A percentile compares a stretch with the other conserved stretches of the same genome.
Conservation (phyloP, 2,329 filamentous ascomycete species). For the Trichoderma brevicompactum region DNA sequence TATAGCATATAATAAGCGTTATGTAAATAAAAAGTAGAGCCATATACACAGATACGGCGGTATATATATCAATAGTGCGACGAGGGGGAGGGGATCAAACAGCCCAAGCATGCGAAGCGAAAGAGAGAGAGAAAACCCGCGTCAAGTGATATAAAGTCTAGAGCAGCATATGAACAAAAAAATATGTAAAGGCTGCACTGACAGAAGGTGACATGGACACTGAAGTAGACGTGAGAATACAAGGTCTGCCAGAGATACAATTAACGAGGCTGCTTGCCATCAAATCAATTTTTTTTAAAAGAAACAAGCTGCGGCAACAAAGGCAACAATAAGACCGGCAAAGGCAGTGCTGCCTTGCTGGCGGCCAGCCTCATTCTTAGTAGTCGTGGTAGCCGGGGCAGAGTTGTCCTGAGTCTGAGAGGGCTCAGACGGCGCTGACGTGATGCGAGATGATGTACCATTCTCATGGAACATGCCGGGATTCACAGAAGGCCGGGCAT, state of each 20-base stretch:
- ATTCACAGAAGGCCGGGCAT: conserved; percentile 37
- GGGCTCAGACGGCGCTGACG: conserved; percentile 28
- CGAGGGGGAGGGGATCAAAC: conserved; percentile 2
- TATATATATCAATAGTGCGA: conserved; percentile 16
- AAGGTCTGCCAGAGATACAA: conserved; percentile 26
- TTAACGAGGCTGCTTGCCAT: conserved; percentile 31
- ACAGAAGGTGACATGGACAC: conserved; percentile 28
- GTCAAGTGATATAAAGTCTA: conserved; percentile 26
- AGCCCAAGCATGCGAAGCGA: conserved; percentile 21
- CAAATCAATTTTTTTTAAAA: conserved; percentile 41
- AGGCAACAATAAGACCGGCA: conserved; percentile 59
- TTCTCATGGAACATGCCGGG: conserved; percentile 62
- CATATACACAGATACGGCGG: conserved; percentile 26
- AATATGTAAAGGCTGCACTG: conserved; percentile 19
- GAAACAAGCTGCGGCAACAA: conserved; percentile 57
- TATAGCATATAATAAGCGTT: conserved; percentile 35
- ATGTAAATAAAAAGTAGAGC: conserved; percentile 30
- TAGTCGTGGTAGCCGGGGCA: conserved; percentile 41
- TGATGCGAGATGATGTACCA: conserved; percentile 37
- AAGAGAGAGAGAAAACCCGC: conserved; percentile 14
- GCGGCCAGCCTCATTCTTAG: conserved; percentile 50
- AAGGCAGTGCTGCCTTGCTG: conserved; percentile 56
- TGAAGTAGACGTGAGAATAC: conserved; percentile 24
- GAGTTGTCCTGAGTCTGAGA: conserved; percentile 36
- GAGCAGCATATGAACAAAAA: conserved; percentile 25